A percentile compares a stretch with the other conserved stretches of the same genome.
These are phyloP conservation scores for Leccinum subtestaceum DNA, from an alignment of 768 basidiomycete genomes.

Conservation along the genomic window DNA sequence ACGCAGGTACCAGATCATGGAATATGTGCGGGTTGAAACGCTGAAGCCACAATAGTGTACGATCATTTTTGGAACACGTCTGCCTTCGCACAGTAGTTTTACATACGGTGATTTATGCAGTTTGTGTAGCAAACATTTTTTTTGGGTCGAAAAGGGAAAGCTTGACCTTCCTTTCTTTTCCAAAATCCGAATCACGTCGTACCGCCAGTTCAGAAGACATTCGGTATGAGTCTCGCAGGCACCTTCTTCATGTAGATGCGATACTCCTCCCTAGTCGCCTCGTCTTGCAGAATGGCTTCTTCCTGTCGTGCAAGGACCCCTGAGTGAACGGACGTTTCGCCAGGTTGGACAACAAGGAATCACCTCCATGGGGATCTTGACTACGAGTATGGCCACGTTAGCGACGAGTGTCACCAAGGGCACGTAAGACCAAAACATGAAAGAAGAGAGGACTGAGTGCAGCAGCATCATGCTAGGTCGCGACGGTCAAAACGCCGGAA, in stretches of 20 bases:
- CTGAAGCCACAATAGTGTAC: too few species aligned
- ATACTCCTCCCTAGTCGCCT: slow-evolving; percentile 7
- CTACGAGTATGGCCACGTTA: background rate
- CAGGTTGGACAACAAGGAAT: background rate
- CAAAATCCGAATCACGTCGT: too few species aligned
- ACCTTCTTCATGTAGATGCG: slow-evolving; percentile 12
- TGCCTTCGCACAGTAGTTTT: too few species aligned
- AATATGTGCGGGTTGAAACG: too few species aligned
- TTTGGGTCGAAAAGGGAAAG: too few species aligned
- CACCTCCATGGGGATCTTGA: slow-evolving; percentile 14
- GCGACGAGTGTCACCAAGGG: background rate
- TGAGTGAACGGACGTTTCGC: background rate
- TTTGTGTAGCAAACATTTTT: too few species aligned
- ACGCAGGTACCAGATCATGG: too few species aligned
- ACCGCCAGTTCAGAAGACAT: slow-evolving; percentile 1
- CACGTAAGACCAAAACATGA: slow-evolving; percentile 13
- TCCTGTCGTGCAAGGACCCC: slow-evolving; percentile 1
- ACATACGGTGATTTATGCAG: too few species aligned
- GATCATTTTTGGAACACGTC: too few species aligned
- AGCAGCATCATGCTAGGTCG: background rate
- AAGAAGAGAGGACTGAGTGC: background rate
- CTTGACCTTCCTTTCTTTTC: too few species aligned
- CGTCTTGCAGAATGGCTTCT: slow-evolving; percentile 5
- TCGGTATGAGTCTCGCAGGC: slow-evolving; percentile 11
- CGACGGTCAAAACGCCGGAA: background rate